Evolutionary conservation across 2,329 filamentous ascomycete species (phyloP).

Genomic region (Calonectria pteridis): DNA sequence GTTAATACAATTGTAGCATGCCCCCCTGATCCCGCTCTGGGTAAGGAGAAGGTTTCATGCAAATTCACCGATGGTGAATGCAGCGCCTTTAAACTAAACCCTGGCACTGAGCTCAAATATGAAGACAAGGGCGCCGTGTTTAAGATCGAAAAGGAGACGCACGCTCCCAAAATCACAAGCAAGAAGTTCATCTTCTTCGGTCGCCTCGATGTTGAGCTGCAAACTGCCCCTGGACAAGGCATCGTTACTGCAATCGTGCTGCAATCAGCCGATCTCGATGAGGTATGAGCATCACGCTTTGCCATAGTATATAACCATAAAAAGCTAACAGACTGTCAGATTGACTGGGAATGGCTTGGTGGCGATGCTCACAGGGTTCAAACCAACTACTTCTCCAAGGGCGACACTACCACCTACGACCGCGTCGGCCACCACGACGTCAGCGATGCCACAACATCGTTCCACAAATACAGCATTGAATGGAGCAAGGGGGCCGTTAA

Average conservation of each 20-base stretch:
- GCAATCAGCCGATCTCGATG: constrained; percentile 87
- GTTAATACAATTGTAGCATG: constrained; percentile 61
- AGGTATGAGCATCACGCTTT: constrained; percentile 31
- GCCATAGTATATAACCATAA: background rate
- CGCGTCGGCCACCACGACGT: constrained; percentile 71
- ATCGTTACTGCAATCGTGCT: constrained; percentile 91
- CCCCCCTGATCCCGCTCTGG: constrained; percentile 80
- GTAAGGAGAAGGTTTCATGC: constrained; percentile 65
- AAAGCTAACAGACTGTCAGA: constrained; percentile 60
- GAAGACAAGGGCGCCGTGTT: constrained; percentile 64
- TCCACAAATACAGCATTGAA: constrained; percentile 76
- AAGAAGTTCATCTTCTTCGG: constrained; percentile 98
- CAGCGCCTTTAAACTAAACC: constrained; percentile 60
- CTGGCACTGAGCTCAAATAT: constrained; percentile 62
- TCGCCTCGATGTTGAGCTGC: constrained; percentile 80
- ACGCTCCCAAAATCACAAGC: constrained; percentile 78
- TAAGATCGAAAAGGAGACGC: constrained; percentile 74
- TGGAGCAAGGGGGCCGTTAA: constrained; percentile 74
- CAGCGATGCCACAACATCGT: constrained; percentile 58
- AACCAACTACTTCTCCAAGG: constrained; percentile 85
- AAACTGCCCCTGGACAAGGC: constrained; percentile 82
- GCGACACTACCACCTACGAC: constrained; percentile 74
- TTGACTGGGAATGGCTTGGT: constrained; percentile 93
- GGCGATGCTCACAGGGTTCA: constrained; percentile 74
- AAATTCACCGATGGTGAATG: constrained; percentile 83